phyloP scores from a whole-genome alignment of 805 yeast species.

The Yamadazyma olivae region DNA sequence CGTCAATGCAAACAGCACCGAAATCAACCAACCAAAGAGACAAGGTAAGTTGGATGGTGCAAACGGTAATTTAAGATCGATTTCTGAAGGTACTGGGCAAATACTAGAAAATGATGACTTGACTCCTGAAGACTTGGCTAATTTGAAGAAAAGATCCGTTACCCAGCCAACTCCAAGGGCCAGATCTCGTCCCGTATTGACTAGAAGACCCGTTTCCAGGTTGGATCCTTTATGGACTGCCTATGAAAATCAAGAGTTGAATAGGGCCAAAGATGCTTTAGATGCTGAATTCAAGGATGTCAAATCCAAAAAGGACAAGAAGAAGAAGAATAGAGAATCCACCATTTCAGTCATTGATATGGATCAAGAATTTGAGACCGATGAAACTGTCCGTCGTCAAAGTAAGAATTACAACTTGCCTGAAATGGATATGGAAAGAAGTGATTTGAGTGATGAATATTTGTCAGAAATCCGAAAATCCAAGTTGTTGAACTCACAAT shows the following conservation, averaged over 20 bases:
- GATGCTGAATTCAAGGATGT: conserved; percentile 29
- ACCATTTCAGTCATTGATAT: conserved; percentile 29
- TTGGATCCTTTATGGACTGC: conserved; percentile 56
- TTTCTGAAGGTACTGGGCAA: conserved; percentile 31
- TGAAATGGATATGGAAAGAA: conserved; percentile 31
- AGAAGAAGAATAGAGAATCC: conserved; percentile 28
- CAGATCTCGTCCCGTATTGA: conserved; percentile 36
- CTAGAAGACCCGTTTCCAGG: conserved; percentile 55
- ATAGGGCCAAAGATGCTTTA: conserved; percentile 40
- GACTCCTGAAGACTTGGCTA: conserved; percentile 44
- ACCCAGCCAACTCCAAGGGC: conserved; percentile 37
- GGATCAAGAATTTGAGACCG: conserved; percentile 5
- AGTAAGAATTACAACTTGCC: conserved; percentile 30
- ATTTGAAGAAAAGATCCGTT: conserved; percentile 43
- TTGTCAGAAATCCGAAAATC: conserved; percentile 44
- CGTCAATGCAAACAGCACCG: conserved; percentile 22
- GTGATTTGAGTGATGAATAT: conserved; percentile 42
- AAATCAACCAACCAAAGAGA: conserved; percentile 35
- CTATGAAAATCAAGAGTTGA: conserved; percentile 46
- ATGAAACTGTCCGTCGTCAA: conserved; percentile 8
- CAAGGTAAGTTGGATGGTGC: conserved; percentile 20
- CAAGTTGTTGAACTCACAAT: conserved; percentile 41
- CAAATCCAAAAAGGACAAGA: conserved; percentile 9
- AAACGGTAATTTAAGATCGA: conserved; percentile 24
- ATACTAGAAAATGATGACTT: conserved; percentile 28